phyloP scores from a whole-genome alignment of 1,284 basidiomycete genomes.

The Rhodotorula sp. region DNA sequence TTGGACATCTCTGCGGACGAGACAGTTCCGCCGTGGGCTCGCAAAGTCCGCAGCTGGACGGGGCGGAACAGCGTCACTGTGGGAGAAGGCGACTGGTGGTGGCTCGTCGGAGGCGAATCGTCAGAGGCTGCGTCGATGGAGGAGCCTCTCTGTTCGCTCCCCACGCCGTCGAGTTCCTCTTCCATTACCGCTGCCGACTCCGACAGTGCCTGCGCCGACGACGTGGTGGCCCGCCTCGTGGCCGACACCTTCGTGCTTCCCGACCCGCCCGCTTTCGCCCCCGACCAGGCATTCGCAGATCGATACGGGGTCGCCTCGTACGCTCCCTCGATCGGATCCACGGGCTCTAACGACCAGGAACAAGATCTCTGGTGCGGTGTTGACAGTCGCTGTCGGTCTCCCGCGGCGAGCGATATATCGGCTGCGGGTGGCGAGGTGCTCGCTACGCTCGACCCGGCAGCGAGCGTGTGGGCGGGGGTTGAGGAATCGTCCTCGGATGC shows the following conservation, averaged over 20 bases:
- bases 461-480: conserved; percentile 44
- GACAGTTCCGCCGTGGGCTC: background rate
- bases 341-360: background rate
- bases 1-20: background rate
- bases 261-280: conserved; percentile 4
- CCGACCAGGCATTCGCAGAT: background rate
- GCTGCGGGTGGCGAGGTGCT: no score
- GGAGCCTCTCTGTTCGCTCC: background rate
- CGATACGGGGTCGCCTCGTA: background rate
- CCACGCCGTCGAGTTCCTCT: background rate
- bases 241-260: conserved; percentile 15
- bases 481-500: background rate
- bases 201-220: background rate
- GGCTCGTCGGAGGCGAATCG: conserved; percentile 10
- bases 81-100: conserved; percentile 28
- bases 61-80: background rate
- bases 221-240: background rate
- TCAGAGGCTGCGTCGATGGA: background rate
- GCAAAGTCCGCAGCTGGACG: conserved; percentile 17
- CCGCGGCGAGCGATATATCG: background rate
- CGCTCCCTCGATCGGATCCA: background rate
- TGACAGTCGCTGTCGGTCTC: background rate
- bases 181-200: background rate
- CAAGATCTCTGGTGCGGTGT: background rate
- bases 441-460: background rate